Base-by-base conservation (phyloP, 495 filamentous ascomycete genomes). In the Cudoniella acicularis region DNA sequence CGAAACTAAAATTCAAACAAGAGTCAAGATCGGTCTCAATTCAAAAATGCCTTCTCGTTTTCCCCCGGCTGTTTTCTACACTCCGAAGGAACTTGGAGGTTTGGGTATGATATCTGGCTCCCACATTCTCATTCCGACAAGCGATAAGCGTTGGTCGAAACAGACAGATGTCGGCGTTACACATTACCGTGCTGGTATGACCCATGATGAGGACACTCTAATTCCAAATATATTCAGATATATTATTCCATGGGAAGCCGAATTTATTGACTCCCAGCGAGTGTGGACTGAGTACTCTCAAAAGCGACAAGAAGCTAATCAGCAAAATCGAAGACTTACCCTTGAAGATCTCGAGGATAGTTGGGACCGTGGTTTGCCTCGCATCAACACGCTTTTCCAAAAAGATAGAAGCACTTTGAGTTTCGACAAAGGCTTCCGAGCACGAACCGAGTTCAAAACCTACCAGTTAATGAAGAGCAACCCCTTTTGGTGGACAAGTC, bases 21-120 rank as follows among this genome's bases (percentile, higher is more conserved):
- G 95, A 59, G 95, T 99, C 63, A 99, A 99, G 82, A 99, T 99
- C 61, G 95, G 95, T 3, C 72, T 99, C 64, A 99, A 99, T 75
- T 98, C 94, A 2, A 99, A 99, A 77, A 99, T 99, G 95, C 95
- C 95, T 46, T 97, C 93, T 3, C 89, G 95, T 78, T 99, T 99
- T 78, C 95, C 94, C 20, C 95, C 95, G 9, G 95, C 95, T 6
- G 95, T 99, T 10, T 99, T 99, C 74, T 99, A 99, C 69, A 99
- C 95, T 0, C 95, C 95, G 0, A 99, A 99, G 77, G 95, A 99
- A 69, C 80, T 99, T 51, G 95, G 95, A 74, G 95, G 95, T 68
- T 77, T 99, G 3, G 95, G 95, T 71, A 99, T 99, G 95, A 97
- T 99, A 55, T 98, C 94, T 20, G 95, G 95, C 18, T 96, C 91